phyloP scores from a whole-genome alignment of 345 rosid species.

The Alliaria petiolata region DNA sequence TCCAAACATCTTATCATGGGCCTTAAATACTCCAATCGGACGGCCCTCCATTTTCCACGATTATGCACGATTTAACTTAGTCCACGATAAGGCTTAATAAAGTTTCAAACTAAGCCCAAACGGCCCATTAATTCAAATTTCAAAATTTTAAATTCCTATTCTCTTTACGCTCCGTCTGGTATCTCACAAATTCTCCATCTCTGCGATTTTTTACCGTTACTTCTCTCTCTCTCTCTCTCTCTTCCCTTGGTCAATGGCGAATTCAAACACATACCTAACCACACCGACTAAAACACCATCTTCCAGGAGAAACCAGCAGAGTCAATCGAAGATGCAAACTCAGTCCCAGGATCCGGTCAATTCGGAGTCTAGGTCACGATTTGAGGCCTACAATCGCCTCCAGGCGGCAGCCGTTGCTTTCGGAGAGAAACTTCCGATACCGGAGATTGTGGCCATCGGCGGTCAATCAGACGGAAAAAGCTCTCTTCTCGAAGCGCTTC shows the following conservation, averaged over 20 bases:
- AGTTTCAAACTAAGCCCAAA: not conserved
- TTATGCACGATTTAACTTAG: too few species aligned
- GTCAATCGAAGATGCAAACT: constrained; percentile 23
- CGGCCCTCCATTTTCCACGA: too few species aligned
- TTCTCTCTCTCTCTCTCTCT: not conserved
- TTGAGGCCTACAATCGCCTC: constrained; percentile 94
- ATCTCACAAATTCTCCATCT: not conserved
- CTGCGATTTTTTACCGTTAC: constrained; percentile 6
- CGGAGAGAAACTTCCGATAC: constrained; percentile 95
- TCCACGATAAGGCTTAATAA: too few species aligned
- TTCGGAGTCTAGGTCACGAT: constrained; percentile 49
- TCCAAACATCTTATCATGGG: too few species aligned
- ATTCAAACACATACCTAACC: constrained; percentile 38
- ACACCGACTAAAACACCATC: constrained; percentile 66
- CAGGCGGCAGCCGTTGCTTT: constrained; percentile 95
- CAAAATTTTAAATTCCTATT: constrained; percentile 9
- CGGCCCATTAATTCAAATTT: constrained; percentile 3
- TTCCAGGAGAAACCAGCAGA: constrained; percentile 34
- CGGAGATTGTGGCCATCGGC: constrained; percentile 93
- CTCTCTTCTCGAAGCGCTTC: constrained; percentile 89
- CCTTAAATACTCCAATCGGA: too few species aligned
- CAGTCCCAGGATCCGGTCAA: constrained; percentile 26
- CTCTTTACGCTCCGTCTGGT: not conserved
- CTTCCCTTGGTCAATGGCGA: constrained; percentile 45
- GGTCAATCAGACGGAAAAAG: constrained; percentile 98